phyloP scores from a whole-genome alignment of 108 stramenopile genomes.

The Stephanodiscus minutulus region DNA sequence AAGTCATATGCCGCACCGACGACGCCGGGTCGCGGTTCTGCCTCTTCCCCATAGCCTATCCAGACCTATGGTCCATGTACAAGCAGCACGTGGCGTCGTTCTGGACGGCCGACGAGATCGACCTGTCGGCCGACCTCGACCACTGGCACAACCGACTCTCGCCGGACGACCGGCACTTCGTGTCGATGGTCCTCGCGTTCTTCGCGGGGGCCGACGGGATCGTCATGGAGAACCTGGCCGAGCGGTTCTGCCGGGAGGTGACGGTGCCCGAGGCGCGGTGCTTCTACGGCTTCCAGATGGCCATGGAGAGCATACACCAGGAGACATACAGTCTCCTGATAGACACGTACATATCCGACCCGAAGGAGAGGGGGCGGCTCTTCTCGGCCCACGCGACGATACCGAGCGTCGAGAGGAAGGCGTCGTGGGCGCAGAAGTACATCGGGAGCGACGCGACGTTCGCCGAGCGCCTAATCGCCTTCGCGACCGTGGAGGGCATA shows the following conservation, averaged over 20 bases:
- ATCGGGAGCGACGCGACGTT: slow-evolving; percentile 74
- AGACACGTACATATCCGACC: slow-evolving; percentile 86
- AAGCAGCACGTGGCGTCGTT: slow-evolving; percentile 97
- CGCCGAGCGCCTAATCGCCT: slow-evolving; percentile 88
- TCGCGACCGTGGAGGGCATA: slow-evolving; percentile 92
- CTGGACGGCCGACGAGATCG: slow-evolving; percentile 98
- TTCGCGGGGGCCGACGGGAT: slow-evolving; percentile 93
- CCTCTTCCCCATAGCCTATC: slow-evolving; percentile 88
- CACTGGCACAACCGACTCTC: slow-evolving; percentile 91
- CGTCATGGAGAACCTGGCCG: slow-evolving; percentile 86
- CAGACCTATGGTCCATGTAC: slow-evolving; percentile 96
- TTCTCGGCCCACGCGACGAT: slow-evolving; percentile 76
- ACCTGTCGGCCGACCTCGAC: slow-evolving; percentile 86
- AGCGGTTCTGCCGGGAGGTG: slow-evolving; percentile 86
- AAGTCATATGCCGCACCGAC: slow-evolving; percentile 71
- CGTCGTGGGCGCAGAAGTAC: slow-evolving; percentile 82
- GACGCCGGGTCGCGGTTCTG: slow-evolving; percentile 84
- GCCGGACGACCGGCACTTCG: slow-evolving; percentile 86
- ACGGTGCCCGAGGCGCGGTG: slow-evolving; percentile 87
- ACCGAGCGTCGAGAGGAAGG: slow-evolving; percentile 85
- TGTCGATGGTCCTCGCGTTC: slow-evolving; percentile 84
- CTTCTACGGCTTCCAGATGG: slow-evolving; percentile 95
- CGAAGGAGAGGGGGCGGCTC: slow-evolving; percentile 64
- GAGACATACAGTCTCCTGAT: slow-evolving; percentile 90
- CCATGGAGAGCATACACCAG: slow-evolving; percentile 92